phyloP scores from a whole-genome alignment of 495 filamentous ascomycete genomes.

The Penicillium pancosmium region DNA sequence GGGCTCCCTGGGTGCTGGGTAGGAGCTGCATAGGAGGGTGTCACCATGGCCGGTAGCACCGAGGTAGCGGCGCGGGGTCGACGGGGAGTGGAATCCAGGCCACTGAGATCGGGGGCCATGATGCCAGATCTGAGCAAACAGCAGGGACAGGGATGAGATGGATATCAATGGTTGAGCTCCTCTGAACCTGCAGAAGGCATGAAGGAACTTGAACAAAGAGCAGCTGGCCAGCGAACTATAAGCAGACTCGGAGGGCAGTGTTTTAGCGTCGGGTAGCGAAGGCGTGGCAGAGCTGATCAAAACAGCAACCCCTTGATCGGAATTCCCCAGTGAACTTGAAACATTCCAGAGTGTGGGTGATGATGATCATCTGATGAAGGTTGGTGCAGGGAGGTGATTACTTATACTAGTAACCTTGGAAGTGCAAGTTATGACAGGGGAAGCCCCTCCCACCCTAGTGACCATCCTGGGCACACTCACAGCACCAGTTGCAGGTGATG shows the following conservation, averaged over 20 bases:
- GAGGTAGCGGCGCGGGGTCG: constrained; percentile 55
- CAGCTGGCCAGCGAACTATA: constrained; percentile 14
- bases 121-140: neutral
- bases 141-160: neutral
- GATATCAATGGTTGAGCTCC: constrained; percentile 12
- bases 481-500: neutral
- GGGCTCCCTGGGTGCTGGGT: constrained; percentile 36
- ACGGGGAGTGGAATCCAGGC: constrained; percentile 56
- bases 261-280: constrained; percentile 19
- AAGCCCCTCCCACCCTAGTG: neutral
- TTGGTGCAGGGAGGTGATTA: constrained; percentile 4
- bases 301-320: constrained; percentile 25
- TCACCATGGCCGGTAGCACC: constrained; percentile 45
- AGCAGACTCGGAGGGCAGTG: constrained; percentile 1
- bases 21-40: constrained; percentile 44
- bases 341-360: constrained; percentile 20
- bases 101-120: constrained; percentile 67
- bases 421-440: neutral
- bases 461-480: neutral
- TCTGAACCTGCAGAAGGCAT: constrained; percentile 29
- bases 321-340: constrained; percentile 16
- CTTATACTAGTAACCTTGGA: too few relatives aligned
- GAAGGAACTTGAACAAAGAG: neutral
- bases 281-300: constrained; percentile 10
- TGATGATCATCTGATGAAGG: constrained; percentile 18